Percentiles rank a stretch among this genome's conserved stretches.
phyloP scores from a whole-genome alignment of 2,329 filamentous ascomycete genomes.

The Pseudocercospora fuligena region DNA sequence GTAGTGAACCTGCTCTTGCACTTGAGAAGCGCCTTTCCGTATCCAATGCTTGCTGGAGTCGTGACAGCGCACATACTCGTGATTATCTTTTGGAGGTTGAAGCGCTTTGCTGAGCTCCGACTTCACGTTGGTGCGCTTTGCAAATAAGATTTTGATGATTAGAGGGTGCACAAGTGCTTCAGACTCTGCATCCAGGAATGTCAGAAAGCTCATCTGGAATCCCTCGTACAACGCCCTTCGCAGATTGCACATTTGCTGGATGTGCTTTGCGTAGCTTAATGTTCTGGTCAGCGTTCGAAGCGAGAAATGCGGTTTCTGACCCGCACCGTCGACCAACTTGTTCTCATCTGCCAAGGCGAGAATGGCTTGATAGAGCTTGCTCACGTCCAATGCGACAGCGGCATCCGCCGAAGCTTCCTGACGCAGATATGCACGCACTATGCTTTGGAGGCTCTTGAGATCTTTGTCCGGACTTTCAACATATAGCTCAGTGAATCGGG shows the following conservation, averaged over 20 bases:
- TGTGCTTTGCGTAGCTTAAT: constrained; percentile 83
- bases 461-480: constrained; percentile 89
- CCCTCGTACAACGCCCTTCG: constrained; percentile 89
- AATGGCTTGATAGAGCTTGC: constrained; percentile 84
- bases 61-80: constrained; percentile 69
- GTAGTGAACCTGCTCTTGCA: constrained; percentile 81
- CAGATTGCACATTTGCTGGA: constrained; percentile 81
- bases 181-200: constrained; percentile 80
- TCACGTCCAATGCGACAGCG: constrained; percentile 78
- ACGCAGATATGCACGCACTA: constrained; percentile 87
- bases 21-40: constrained; percentile 69
- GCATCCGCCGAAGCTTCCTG: constrained; percentile 70
- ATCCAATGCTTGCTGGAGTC: constrained; percentile 66
- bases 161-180: constrained; percentile 78
- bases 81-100: constrained; percentile 75
- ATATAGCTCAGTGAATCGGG: constrained; percentile 94
- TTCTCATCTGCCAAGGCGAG: constrained; percentile 82
- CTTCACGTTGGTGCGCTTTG: constrained; percentile 69
- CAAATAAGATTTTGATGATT: constrained; percentile 79
- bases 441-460: constrained; percentile 80
- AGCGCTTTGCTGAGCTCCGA: constrained; percentile 79
- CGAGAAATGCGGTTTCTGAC: constrained; percentile 96
- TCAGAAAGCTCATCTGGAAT: constrained; percentile 97
- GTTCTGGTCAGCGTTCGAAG: constrained; percentile 90
- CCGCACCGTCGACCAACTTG: constrained; percentile 88